Percentiles rank a stretch among this genome's conserved stretches.
Evolutionary conservation across 73 alveolate genomes (phyloP).

Genomic region (Tetrahymena borealis): DNA sequence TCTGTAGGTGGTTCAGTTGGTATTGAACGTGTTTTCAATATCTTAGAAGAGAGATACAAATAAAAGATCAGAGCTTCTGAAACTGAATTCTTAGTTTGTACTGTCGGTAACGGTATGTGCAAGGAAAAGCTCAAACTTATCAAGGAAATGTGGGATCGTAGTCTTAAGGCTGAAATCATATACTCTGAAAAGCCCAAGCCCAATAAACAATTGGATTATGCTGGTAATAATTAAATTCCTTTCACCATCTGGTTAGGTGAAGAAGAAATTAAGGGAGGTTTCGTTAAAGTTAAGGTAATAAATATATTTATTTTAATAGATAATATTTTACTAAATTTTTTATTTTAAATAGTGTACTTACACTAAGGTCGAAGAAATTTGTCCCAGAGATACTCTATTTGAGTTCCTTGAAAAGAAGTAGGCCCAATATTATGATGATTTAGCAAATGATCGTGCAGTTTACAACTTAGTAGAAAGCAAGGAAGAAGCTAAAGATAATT

Average conservation of each 20-base stretch:
- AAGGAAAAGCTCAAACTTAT: conserved; percentile 52
- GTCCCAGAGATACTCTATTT: not conserved
- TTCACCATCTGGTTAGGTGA: conserved; percentile 63
- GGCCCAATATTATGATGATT: not conserved
- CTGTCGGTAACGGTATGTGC: conserved; percentile 59
- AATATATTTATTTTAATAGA: not conserved
- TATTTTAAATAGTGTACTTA: not conserved
- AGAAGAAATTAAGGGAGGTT: conserved; percentile 57
- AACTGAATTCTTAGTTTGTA: conserved; percentile 58
- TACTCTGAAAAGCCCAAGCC: conserved; percentile 66
- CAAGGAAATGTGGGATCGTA: conserved; percentile 57
- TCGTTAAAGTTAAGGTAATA: conserved; percentile 53
- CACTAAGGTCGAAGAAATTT: not conserved
- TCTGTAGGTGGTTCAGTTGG: conserved; percentile 65
- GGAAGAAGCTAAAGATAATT: too few relatives aligned
- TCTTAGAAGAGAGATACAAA: conserved; percentile 34
- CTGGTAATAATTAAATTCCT: conserved; percentile 59
- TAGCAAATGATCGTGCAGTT: not conserved
- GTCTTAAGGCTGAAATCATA: conserved; percentile 62
- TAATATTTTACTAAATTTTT: not conserved
- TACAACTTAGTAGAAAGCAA: not conserved
- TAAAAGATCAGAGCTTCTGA: conserved; percentile 47
- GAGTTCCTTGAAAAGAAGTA: not conserved
- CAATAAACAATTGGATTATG: conserved; percentile 50
- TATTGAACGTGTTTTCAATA: conserved; percentile 53